Evolutionary conservation across 805 yeast genomes (phyloP).

Genomic region (Metschnikowia rubicola): DNA sequence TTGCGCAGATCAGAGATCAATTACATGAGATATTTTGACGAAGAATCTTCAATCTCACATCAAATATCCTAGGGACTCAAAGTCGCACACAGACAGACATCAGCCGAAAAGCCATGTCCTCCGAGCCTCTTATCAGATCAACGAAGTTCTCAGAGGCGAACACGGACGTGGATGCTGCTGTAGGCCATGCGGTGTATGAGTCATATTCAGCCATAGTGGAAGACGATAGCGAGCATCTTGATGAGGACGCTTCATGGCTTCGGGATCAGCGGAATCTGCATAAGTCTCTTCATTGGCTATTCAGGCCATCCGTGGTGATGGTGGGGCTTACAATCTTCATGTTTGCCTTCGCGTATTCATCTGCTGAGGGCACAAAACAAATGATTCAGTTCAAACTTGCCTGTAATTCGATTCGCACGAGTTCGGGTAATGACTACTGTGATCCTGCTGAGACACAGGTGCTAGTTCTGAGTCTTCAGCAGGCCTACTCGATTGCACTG

Average conservation of each 20-base stretch:
- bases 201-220: conserved; percentile 39
- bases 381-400: conserved; percentile 30
- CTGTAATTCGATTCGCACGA: conserved; percentile 22
- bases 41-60: too few relatives aligned
- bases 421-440: conserved; percentile 19
- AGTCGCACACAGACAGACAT: background rate
- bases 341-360: conserved; percentile 39
- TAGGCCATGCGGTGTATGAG: conserved; percentile 33
- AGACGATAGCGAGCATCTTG: conserved; percentile 30
- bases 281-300: conserved; percentile 47
- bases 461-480: conserved; percentile 47
- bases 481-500: conserved; percentile 37
- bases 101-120: conserved; percentile 1
- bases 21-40: too few relatives aligned
- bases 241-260: conserved; percentile 46
- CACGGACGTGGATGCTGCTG: conserved; percentile 11
- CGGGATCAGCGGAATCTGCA: conserved; percentile 47
- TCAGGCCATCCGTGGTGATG: conserved; percentile 54
- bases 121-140: conserved; percentile 2
- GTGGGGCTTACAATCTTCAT: conserved; percentile 42
- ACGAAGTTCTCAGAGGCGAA: conserved; percentile 9
- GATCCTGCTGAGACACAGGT: conserved; percentile 34
- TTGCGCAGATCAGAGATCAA: too few relatives aligned
- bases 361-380: conserved; percentile 41
- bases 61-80: too few relatives aligned